phyloP scores from a whole-genome alignment of 768 basidiomycete species.

The Scleroderma bovista region DNA sequence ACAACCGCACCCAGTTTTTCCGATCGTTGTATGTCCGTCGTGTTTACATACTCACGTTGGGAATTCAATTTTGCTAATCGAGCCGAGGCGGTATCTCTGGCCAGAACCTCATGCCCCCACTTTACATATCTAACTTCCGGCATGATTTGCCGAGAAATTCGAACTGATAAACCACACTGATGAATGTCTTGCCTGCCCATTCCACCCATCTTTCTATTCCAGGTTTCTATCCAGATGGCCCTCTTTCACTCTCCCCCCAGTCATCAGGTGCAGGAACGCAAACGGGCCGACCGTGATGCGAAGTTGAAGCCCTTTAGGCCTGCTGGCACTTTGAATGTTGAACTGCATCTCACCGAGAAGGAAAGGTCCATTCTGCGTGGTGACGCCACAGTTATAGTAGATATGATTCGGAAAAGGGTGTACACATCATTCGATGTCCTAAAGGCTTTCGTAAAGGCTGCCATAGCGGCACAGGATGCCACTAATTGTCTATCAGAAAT shows the following conservation, averaged over 20 bases:
- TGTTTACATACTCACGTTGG: too few relatives aligned
- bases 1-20: too few relatives aligned
- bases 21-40: too few relatives aligned
- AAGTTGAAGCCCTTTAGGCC: conserved; percentile 9
- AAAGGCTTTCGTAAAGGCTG: conserved; percentile 22
- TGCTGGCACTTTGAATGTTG: conserved; percentile 12
- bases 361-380: conserved; percentile 25
- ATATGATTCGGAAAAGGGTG: conserved; percentile 14
- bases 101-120: too few relatives aligned
- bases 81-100: too few relatives aligned
- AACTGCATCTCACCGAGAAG: conserved; percentile 18
- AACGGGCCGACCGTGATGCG: conserved; percentile 19
- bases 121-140: not conserved
- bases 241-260: not conserved
- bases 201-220: not conserved
- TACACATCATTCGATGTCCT: conserved; percentile 23
- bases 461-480: conserved; percentile 25
- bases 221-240: not conserved
- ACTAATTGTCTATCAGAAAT: conserved; percentile 56
- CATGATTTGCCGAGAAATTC: too few relatives aligned
- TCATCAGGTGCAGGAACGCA: conserved; percentile 10
- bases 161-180: too few relatives aligned
- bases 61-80: too few relatives aligned
- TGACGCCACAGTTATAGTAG: conserved; percentile 25
- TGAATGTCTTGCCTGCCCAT: not conserved